These are phyloP conservation scores for Yamadazyma spencermartinsiae DNA, from an alignment of 1,139 yeast genomes.

Conservation along the genomic window DNA sequence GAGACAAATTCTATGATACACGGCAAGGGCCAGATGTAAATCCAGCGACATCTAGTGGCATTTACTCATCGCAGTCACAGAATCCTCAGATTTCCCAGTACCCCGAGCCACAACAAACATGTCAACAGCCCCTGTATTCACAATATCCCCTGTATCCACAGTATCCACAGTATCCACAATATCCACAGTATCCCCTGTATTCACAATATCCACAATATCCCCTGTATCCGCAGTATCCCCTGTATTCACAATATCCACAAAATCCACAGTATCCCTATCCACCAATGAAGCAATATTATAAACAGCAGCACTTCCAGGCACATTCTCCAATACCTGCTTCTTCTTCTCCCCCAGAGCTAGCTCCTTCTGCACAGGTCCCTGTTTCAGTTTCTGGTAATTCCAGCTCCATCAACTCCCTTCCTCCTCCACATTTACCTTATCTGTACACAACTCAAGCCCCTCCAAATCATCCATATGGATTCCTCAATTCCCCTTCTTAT, in stretches of 20 bases:
- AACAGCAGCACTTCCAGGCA: too few relatives aligned
- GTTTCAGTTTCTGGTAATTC: too few relatives aligned
- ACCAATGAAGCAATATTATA: too few relatives aligned
- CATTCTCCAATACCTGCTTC: too few relatives aligned
- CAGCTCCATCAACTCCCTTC: not conserved
- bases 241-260: not conserved
- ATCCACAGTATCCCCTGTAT: not conserved
- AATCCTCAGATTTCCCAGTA: too few relatives aligned
- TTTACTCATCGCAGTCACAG: too few relatives aligned
- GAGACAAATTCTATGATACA: conserved; percentile 8
- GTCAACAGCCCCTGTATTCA: not conserved
- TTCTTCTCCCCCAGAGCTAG: too few relatives aligned
- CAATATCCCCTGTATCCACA: not conserved
- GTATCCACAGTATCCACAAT: not conserved
- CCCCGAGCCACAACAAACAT: conserved; percentile 2
- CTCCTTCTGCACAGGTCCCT: too few relatives aligned
- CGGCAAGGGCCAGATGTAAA: not conserved
- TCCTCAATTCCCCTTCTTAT: conserved; percentile 1
- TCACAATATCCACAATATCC: not conserved
- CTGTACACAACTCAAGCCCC: too few relatives aligned
- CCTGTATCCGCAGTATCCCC: not conserved
- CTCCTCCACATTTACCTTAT: too few relatives aligned
- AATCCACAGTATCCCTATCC: not conserved
- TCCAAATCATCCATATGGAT: not conserved
- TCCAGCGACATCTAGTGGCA: not conserved